phyloP scores from a whole-genome alignment of 2,329 filamentous ascomycete genomes.

The Stagonosporopsis chrysanthemi region DNA sequence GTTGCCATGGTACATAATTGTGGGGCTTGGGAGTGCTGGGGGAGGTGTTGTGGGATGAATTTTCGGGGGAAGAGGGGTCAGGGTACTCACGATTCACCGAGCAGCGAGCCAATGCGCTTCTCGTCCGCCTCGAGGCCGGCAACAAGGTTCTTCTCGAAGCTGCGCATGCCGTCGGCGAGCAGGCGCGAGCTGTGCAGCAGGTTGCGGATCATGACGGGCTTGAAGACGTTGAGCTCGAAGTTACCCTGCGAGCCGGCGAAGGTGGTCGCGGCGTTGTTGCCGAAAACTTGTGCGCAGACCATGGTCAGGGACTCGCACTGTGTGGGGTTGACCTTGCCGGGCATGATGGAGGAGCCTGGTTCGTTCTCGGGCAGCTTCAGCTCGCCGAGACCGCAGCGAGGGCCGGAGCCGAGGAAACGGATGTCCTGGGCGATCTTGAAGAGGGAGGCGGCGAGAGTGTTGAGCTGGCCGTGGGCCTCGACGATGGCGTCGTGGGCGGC shows the following conservation, averaged over 20 bases:
- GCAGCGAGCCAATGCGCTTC: slow-evolving; percentile 84
- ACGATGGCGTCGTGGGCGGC: slow-evolving; percentile 96
- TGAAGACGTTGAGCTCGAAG: slow-evolving; percentile 99
- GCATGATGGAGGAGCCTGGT: slow-evolving; percentile 98
- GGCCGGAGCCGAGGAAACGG: slow-evolving; percentile 93
- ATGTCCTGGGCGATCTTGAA: slow-evolving; percentile 99
- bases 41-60: neutral
- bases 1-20: neutral
- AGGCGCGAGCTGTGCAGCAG: slow-evolving; percentile 90
- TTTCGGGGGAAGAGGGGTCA: neutral
- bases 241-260: slow-evolving; percentile 97
- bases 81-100: slow-evolving; percentile 85
- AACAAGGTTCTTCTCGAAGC: slow-evolving; percentile 93
- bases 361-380: slow-evolving; percentile 96
- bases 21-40: neutral
- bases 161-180: slow-evolving; percentile 89
- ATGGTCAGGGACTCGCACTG: slow-evolving; percentile 98
- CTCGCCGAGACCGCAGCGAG: slow-evolving; percentile 94
- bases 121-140: slow-evolving; percentile 90
- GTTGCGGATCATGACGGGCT: slow-evolving; percentile 95
- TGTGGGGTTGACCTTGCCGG: slow-evolving; percentile 98
- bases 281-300: slow-evolving; percentile 97
- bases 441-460: slow-evolving; percentile 88
- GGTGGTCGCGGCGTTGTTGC: slow-evolving; percentile 91
- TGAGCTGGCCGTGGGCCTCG: slow-evolving; percentile 90